Evolutionary conservation across 129 eudicot species (phyloP).

Genomic region (Lactuca saligna): DNA sequence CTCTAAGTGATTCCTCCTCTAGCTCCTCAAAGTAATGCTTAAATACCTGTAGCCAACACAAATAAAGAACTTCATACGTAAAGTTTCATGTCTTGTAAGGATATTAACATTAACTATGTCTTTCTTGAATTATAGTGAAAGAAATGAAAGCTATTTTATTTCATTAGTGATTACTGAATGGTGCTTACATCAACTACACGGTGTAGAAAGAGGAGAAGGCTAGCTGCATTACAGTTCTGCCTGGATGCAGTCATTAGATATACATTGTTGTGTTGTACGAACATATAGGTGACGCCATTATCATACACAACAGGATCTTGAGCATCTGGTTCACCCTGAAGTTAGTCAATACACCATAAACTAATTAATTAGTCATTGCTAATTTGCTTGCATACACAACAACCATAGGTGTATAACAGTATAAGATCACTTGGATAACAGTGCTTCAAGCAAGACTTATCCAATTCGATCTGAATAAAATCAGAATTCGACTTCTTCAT

Average conservation of each 20-base stretch:
- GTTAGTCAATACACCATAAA: slow-evolving; percentile 22
- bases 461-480: slow-evolving; percentile 8
- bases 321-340: slow-evolving; percentile 74
- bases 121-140: slow-evolving; percentile 4
- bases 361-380: slow-evolving; percentile 24
- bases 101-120: background rate
- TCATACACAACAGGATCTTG: slow-evolving; percentile 94
- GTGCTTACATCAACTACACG: slow-evolving; percentile 93
- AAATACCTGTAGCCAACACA: slow-evolving; percentile 65
- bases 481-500: background rate
- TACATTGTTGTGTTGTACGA: slow-evolving; percentile 94
- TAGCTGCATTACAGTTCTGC: slow-evolving; percentile 98
- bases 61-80: background rate
- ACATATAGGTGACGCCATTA: slow-evolving; percentile 94
- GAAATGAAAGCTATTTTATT: slow-evolving; percentile 7
- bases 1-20: slow-evolving; percentile 99
- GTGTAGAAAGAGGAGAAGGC: slow-evolving; percentile 85
- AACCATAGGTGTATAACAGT: no score
- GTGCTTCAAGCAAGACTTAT: background rate
- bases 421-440: background rate
- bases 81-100: slow-evolving; percentile 3
- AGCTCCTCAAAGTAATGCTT: slow-evolving; percentile 93
- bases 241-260: slow-evolving; percentile 87
- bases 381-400: background rate
- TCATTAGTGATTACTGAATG: slow-evolving; percentile 27